These are phyloP conservation scores for Amoebophrya sp. DNA, from an alignment of 169 alveolate genomes.

Conservation along the genomic window DNA sequence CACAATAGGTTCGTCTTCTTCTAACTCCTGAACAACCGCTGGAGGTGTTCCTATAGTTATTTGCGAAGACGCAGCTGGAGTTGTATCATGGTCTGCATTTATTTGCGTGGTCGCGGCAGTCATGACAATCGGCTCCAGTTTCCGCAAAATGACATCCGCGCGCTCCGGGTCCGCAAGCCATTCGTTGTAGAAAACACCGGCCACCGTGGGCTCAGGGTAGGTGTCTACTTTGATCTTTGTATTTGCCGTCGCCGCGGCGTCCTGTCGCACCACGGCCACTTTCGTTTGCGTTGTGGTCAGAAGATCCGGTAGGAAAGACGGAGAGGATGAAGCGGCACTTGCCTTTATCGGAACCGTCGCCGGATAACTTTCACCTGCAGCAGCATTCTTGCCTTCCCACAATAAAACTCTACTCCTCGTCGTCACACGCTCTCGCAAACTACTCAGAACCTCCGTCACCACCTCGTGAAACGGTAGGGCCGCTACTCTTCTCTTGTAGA, in stretches of 20 bases:
- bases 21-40: no score
- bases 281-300: background rate
- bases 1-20: no score
- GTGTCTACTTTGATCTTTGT: background rate
- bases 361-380: no score
- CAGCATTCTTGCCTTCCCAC: no score
- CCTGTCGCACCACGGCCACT: background rate
- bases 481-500: background rate
- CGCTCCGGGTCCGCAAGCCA: background rate
- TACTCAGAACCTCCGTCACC: background rate
- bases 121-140: background rate
- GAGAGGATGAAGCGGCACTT: no score
- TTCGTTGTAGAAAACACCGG: background rate
- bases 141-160: background rate
- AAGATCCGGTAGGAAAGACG: no score
- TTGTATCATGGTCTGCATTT: no score
- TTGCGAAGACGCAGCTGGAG: no score
- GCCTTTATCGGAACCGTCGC: no score
- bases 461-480: background rate
- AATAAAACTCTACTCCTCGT: no score
- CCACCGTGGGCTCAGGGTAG: background rate
- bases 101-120: no score
- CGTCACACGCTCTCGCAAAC: background rate
- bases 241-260: background rate
- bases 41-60: no score